Evolutionary conservation across 345 rosid genomes (phyloP), one percentile per base, ranked within the genome.

Genomic region (Nephelium lappaceum): DNA sequence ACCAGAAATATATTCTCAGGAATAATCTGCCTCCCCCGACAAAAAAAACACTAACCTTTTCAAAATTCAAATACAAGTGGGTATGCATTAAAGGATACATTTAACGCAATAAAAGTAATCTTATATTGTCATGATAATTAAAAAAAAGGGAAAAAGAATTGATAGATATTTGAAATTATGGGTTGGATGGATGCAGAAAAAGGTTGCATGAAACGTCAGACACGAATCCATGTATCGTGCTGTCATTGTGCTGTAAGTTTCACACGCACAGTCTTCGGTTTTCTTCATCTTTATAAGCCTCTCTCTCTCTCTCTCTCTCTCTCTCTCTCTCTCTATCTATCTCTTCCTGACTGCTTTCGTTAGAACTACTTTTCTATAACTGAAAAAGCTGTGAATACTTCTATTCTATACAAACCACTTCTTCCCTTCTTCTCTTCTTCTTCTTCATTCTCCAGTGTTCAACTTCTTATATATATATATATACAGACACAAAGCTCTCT

Each of bases 161-260:
- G 36, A 2, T 4, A 31, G 2, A 31, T 31, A 31, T 31, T 2
- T 31, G 36, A 31, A 31, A 31, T 31, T 31, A 31, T 31, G 36
- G 36, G 3, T 4, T 31, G 36, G 36, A 31, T 31, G 1, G 36
- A 31, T 31, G 36, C 3, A 68, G 10, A 19, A 36, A 27, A 47
- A 19, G 41, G 74, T 63, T 63, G 77, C 77, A 74, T 74, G 77
- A 63, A 74, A 43, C 18, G 58, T 69, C 60, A 21, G 58, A 23
- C 57, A 8, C 73, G 70, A 23, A 18, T 8, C 61, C 25, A 42
- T 55, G 24, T 41, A 69, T 71, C 74, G 36, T 9, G 66, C 79
- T 81, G 76, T 71, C 80, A 57, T 47, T 3, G 25, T 24, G 80
- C 81, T 81, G 78, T 47, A 6, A 63, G 14, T 58, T 73, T n/a